These are phyloP conservation scores for Solanum arcanum DNA, from an alignment of 257 asterid genomes.

Conservation along the genomic window DNA sequence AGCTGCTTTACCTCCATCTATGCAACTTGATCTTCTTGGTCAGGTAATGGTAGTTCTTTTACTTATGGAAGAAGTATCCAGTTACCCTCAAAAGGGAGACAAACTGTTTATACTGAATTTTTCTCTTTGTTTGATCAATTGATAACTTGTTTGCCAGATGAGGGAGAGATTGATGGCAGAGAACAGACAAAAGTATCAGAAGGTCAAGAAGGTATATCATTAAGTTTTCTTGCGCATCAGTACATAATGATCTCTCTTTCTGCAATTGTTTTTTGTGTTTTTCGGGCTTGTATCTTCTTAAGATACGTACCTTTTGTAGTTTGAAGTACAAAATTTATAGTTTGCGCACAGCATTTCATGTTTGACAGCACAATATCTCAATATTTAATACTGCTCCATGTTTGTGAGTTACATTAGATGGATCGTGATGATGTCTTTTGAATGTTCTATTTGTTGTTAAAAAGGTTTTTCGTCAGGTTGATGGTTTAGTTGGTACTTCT, in stretches of 20 bases:
- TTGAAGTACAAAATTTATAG: background rate
- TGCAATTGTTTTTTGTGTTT: background rate
- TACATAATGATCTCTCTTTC: background rate
- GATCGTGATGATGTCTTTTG: background rate
- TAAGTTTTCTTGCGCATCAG: background rate
- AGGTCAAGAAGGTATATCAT: slow-evolving; percentile 74
- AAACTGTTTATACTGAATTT: background rate
- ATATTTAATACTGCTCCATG: background rate
- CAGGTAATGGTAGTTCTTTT: slow-evolving; percentile 41
- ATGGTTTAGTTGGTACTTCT: background rate
- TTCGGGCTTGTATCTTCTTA: background rate
- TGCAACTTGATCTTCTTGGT: slow-evolving; percentile 98
- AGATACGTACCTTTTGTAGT: background rate
- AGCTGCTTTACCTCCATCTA: slow-evolving; percentile 92
- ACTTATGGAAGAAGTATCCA: background rate
- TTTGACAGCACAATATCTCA: background rate
- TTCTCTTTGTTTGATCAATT: background rate
- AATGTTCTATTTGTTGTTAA: background rate
- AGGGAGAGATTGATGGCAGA: slow-evolving; percentile 99
- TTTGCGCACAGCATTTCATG: background rate
- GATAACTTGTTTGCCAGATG: slow-evolving; percentile 52
- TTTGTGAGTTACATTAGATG: background rate
- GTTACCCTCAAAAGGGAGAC: background rate
- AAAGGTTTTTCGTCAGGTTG: background rate
- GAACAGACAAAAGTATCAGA: slow-evolving; percentile 92